phyloP scores from a whole-genome alignment of 768 basidiomycete genomes.

The Rhizopogon vulgaris region DNA sequence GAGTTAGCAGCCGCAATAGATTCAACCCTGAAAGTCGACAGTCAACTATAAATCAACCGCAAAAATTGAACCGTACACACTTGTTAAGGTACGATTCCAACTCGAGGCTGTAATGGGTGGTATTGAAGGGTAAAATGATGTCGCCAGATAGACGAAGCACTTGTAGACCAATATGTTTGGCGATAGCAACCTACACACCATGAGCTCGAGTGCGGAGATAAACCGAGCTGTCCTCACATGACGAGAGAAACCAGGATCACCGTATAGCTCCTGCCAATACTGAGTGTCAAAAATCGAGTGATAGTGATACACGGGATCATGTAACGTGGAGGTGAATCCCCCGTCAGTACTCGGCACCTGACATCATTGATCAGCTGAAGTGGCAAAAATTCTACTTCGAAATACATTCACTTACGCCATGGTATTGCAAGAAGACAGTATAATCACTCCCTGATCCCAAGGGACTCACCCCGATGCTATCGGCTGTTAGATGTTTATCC shows the following conservation, averaged over 20 bases:
- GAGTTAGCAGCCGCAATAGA: constrained; percentile 14
- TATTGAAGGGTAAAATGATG: constrained; percentile 58
- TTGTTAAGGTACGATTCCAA: constrained; percentile 46
- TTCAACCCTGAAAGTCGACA: constrained; percentile 21
- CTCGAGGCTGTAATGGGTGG: constrained; percentile 58
- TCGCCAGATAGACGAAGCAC: constrained; percentile 48
- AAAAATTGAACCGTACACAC: constrained; percentile 26
- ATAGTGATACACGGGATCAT: constrained; percentile 55
- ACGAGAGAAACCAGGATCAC: constrained; percentile 55
- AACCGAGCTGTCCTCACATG: constrained; percentile 36
- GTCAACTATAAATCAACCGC: not conserved
- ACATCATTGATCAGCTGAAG: not conserved
- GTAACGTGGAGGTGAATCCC: constrained; percentile 30
- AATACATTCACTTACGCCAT: constrained; percentile 33
- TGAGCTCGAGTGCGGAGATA: not conserved
- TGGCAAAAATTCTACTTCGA: not conserved
- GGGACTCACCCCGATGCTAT: constrained; percentile 28
- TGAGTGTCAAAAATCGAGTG: constrained; percentile 54
- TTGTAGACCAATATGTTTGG: constrained; percentile 51
- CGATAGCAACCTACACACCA: constrained; percentile 43
- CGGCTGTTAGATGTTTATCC: constrained; percentile 8
- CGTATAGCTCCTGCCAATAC: constrained; percentile 55
- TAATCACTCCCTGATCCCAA: constrained; percentile 54
- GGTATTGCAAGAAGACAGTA: constrained; percentile 56
- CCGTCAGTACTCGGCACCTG: constrained; percentile 26